Evolutionary conservation across 805 yeast species (phyloP), one percentile per base, ranked within the genome.

Genomic region (Yamadazyma tumulicola): DNA sequence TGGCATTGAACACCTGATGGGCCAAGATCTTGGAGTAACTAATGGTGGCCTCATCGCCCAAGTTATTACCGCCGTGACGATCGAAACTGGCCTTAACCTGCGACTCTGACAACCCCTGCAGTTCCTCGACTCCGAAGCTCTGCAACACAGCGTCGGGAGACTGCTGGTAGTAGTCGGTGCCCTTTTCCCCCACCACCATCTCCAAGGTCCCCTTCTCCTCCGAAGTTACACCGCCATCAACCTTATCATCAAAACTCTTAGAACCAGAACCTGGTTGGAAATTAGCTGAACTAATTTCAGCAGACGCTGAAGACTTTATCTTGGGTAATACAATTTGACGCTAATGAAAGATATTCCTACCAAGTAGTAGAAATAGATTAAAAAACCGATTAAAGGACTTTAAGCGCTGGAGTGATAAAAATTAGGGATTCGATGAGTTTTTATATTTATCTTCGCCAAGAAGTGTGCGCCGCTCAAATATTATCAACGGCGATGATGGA

Each of bases 1-100:
- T 83, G 30, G 93, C 91, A 51, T 83, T 83, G 55, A 78, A 78
- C 2, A 78, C 64, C 47, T 83, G 93, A 43, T 80, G 81, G 26
- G 81, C 60, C 18, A 83, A 42, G 36, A 84, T 82, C 34, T 61
- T 60, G 18, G 69, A 45, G 34, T 77, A 59, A 6, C 82, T 74
- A 34, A 81, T 72, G 16, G 69, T 70, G 25, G 64, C 64, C 19
- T 71, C 82, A 25, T 76, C 80, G 6, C 85, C 87, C 1, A 84
- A 62, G 10, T 66, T 61, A 57, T 83, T 83, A 9, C 59, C 63
- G 11, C 93, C 93, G 49, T 74, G 67, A n/a, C 29, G 35, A 12
- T 35, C 32, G 8, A 26, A n/a, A 18, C 36, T 36, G 13, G 42
- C 43, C 3, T 41, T 14, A 5, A 42, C 59, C 26, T 52, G 55